Percentiles rank a stretch among this genome's conserved stretches.
Conservation (phyloP, 176 grass and related monocot species). For the Sorghum bicolor region DNA sequence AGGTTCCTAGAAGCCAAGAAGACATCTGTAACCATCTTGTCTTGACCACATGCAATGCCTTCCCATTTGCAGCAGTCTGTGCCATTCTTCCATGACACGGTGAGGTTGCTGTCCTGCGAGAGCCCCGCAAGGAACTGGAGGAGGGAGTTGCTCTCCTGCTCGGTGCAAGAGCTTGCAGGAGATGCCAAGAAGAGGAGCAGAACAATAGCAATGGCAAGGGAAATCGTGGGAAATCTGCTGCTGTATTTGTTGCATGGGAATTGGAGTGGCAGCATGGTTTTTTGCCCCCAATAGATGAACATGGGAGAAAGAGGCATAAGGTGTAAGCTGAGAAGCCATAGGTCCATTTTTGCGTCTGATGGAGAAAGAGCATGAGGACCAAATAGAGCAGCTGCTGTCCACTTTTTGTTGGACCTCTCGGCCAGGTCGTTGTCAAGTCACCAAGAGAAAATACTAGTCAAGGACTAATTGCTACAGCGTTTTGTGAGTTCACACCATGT, state of each 20-base stretch:
- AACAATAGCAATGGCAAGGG: background rate
- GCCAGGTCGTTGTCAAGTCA: too few relatives aligned
- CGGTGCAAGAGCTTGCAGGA: conserved; percentile 5
- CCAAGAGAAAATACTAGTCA: too few relatives aligned
- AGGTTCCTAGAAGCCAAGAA: conserved; percentile 35
- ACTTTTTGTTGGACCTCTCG: too few relatives aligned
- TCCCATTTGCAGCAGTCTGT: conserved; percentile 47
- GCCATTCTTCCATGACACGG: conserved; percentile 3
- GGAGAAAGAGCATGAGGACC: too few relatives aligned
- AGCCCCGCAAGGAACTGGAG: conserved; percentile 33
- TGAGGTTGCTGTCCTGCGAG: background rate
- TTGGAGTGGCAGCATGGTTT: conserved; percentile 8
- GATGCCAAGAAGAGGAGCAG: conserved; percentile 37
- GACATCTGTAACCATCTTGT: background rate
- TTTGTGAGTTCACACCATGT: too few relatives aligned
- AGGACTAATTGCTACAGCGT: too few relatives aligned
- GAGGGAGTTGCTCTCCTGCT: conserved; percentile 34
- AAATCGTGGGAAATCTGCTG: background rate
- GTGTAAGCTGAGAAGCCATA: too few relatives aligned
- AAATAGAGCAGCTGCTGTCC: too few relatives aligned
- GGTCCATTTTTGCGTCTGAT: too few relatives aligned
- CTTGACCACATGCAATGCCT: background rate
- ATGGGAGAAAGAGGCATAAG: too few relatives aligned
- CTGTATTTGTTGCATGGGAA: background rate
- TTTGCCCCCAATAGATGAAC: too few relatives aligned